A percentile compares a stretch with the other conserved stretches of the same genome.
Evolutionary conservation across 352 stramenopile genomes (phyloP).

Genomic region (Thraustochytrium striatum): DNA sequence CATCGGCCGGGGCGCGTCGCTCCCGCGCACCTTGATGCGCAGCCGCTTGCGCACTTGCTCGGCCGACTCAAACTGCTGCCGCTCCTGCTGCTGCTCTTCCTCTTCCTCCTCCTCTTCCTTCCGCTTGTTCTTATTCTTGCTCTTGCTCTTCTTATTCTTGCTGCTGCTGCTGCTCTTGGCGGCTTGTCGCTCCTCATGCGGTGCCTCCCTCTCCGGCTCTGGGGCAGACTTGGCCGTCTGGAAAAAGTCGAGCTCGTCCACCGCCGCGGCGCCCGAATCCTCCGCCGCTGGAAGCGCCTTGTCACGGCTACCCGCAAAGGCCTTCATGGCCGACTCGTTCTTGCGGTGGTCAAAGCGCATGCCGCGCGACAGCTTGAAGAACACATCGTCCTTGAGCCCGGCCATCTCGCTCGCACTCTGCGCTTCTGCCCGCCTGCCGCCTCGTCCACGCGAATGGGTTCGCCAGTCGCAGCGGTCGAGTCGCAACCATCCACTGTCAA

Average conservation of each 20-base stretch:
- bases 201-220: too few relatives aligned
- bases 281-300: not conserved
- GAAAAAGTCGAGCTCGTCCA: conserved; percentile 21
- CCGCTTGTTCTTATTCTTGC: conserved; percentile 2
- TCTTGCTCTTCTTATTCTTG: not conserved
- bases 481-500: too few relatives aligned
- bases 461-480: too few relatives aligned
- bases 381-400: not conserved
- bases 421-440: too few relatives aligned
- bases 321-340: not conserved
- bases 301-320: not conserved
- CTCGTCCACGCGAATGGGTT: too few relatives aligned
- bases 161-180: not conserved
- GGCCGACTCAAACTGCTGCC: not conserved
- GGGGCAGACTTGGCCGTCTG: too few relatives aligned
- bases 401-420: too few relatives aligned
- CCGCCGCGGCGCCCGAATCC: not conserved
- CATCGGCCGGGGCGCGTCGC: conserved; percentile 5
- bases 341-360: not conserved
- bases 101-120: conserved; percentile 17
- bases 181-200: too few relatives aligned
- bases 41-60: conserved; percentile 20
- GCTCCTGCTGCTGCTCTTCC: not conserved
- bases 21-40: conserved; percentile 19
- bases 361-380: not conserved